A percentile compares a stretch with the other conserved stretches of the same genome.
Evolutionary conservation across 306 rosid species (phyloP).

Genomic region (Mucuna pruriens): DNA sequence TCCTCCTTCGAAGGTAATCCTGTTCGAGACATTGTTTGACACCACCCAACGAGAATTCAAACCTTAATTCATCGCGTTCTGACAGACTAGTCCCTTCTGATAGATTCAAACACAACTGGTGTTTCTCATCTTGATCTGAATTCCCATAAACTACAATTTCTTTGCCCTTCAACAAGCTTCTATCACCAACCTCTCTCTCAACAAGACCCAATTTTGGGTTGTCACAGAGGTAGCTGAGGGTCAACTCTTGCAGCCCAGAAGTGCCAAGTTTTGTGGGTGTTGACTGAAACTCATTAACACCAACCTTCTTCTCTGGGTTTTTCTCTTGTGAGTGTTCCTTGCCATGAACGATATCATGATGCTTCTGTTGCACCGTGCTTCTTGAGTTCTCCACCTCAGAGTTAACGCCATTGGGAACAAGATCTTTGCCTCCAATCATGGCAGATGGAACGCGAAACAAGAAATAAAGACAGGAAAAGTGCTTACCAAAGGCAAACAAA

Average conservation of each 20-base stretch:
- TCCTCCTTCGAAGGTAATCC: not conserved
- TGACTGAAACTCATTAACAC: conserved; percentile 34
- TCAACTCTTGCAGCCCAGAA: conserved; percentile 68
- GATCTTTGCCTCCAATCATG: conserved; percentile 68
- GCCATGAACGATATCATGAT: conserved; percentile 41
- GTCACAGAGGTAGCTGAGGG: conserved; percentile 81
- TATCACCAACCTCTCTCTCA: conserved; percentile 52
- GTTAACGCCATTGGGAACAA: conserved; percentile 48
- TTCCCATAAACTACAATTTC: conserved; percentile 51
- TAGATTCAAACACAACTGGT: too few relatives aligned
- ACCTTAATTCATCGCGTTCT: not conserved
- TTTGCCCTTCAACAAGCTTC: conserved; percentile 55
- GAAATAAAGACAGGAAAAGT: not conserved
- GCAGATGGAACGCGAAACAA: not conserved
- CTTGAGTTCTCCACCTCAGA: conserved; percentile 71
- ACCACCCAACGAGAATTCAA: not conserved
- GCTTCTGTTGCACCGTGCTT: conserved; percentile 47
- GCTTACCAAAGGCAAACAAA: not conserved
- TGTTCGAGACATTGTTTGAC: not conserved
- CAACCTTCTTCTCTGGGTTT: conserved; percentile 44
- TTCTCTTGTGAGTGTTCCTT: conserved; percentile 43
- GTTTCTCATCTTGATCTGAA: conserved; percentile 47
- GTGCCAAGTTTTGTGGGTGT: conserved; percentile 40
- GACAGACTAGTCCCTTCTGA: not conserved
- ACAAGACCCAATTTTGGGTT: conserved; percentile 55